Conservation (phyloP, 805 yeast genomes). For the Zygosaccharomyces bailii region DNA sequence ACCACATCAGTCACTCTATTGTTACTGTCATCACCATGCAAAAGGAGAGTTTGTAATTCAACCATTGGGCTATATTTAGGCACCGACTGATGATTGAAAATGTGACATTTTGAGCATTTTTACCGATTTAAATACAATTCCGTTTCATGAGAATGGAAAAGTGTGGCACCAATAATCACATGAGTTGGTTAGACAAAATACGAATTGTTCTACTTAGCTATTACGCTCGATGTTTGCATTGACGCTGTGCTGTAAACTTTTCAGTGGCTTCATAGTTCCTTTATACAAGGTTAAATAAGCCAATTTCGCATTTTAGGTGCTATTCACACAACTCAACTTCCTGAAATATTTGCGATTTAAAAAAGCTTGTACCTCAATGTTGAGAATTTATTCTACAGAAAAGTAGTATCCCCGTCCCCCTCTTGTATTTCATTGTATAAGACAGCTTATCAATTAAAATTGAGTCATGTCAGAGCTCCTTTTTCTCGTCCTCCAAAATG, state of each 20-base stretch:
- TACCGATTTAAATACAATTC: not conserved
- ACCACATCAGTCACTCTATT: constrained; percentile 61
- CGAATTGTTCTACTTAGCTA: too few species aligned
- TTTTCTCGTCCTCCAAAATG: not conserved
- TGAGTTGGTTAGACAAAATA: not conserved
- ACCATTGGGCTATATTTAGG: constrained; percentile 7
- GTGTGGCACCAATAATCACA: not conserved
- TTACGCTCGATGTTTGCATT: too few species aligned
- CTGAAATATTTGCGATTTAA: too few species aligned
- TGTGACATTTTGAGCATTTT: not conserved
- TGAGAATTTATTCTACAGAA: too few species aligned
- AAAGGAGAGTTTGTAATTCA: constrained; percentile 51
- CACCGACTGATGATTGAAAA: not conserved
- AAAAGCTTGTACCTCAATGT: too few species aligned
- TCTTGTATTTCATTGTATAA: not conserved
- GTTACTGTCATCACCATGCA: constrained; percentile 68
- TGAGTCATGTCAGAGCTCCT: not conserved
- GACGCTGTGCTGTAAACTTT: too few species aligned
- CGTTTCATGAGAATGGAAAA: not conserved
- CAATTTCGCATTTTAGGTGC: too few species aligned
- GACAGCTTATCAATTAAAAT: too few species aligned
- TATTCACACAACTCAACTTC: too few species aligned
- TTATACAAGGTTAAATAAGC: too few species aligned
- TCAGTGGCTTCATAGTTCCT: too few species aligned
- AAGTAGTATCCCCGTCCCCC: too few species aligned